Evolutionary conservation across 1,139 yeast species (phyloP).

Genomic region (Kluyveromyces sp.): DNA sequence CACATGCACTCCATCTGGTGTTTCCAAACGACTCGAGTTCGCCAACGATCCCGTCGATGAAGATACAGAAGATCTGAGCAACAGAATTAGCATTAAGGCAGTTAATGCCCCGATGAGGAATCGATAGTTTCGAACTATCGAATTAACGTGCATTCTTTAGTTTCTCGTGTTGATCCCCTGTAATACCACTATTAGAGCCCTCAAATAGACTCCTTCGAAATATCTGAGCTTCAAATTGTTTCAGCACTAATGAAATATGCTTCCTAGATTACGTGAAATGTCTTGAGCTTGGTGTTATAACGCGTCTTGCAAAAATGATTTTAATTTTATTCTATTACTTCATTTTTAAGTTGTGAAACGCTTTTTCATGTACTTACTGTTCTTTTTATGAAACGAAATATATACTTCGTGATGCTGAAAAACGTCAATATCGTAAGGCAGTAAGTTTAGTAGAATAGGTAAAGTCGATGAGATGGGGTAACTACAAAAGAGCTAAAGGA

Average conservation of each 20-base stretch:
- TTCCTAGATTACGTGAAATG: too few species aligned
- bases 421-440: too few species aligned
- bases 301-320: too few species aligned
- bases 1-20: slow-evolving; percentile 15
- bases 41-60: slow-evolving; percentile 6
- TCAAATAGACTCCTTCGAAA: neutral
- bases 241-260: too few species aligned
- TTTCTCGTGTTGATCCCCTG: neutral
- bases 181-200: neutral
- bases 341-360: too few species aligned
- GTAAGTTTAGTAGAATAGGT: too few species aligned
- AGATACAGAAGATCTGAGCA: slow-evolving; percentile 24
- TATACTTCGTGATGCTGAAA: too few species aligned
- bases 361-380: too few species aligned
- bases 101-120: slow-evolving; percentile 28
- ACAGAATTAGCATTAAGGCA: slow-evolving; percentile 26
- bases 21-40: slow-evolving; percentile 8
- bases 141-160: neutral
- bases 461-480: too few species aligned
- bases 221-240: neutral
- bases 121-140: slow-evolving; percentile 25
- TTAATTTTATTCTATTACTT: too few species aligned
- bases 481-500: neutral
- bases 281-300: too few species aligned
- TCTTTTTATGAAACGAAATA: too few species aligned